phyloP scores from a whole-genome alignment of 202 grass and related monocot genomes.

The Alloteropsis angusta region DNA sequence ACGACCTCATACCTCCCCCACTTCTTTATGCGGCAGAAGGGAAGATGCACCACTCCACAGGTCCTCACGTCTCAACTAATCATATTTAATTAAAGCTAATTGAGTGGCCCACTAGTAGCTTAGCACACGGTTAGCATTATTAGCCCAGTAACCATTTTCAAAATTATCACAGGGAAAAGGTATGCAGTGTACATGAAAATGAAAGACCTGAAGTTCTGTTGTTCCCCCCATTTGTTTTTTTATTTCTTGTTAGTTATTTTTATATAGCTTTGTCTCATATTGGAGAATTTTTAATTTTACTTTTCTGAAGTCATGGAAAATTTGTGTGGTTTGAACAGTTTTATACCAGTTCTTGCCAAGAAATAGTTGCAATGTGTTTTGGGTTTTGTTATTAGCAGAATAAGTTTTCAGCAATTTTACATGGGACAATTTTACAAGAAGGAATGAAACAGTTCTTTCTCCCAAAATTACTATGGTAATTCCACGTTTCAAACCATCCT shows the following conservation, averaged over 20 bases:
- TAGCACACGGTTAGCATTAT: constrained; percentile 2
- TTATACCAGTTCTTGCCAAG: not conserved
- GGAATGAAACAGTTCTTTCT: not conserved
- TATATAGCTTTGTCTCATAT: not conserved
- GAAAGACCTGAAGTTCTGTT: not conserved
- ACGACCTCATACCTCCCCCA: constrained; percentile 19
- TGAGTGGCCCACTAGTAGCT: not conserved
- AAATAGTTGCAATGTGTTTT: not conserved
- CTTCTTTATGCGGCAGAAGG: constrained; percentile 3
- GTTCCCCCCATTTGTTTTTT: not conserved
- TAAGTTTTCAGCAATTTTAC: no score
- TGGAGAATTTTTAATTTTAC: not conserved
- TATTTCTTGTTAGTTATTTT: not conserved
- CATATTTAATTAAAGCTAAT: not conserved
- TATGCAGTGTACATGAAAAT: not conserved
- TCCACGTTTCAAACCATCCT: no score
- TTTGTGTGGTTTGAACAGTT: not conserved
- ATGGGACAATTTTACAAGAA: no score
- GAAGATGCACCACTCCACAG: not conserved
- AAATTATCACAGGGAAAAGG: not conserved
- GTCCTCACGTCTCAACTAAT: constrained; percentile 12
- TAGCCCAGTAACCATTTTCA: not conserved
- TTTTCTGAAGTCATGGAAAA: not conserved
- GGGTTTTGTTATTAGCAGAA: not conserved
- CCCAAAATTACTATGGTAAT: no score